Conservation (phyloP, 805 yeast genomes). For the Nakazawaea sp. region DNA sequence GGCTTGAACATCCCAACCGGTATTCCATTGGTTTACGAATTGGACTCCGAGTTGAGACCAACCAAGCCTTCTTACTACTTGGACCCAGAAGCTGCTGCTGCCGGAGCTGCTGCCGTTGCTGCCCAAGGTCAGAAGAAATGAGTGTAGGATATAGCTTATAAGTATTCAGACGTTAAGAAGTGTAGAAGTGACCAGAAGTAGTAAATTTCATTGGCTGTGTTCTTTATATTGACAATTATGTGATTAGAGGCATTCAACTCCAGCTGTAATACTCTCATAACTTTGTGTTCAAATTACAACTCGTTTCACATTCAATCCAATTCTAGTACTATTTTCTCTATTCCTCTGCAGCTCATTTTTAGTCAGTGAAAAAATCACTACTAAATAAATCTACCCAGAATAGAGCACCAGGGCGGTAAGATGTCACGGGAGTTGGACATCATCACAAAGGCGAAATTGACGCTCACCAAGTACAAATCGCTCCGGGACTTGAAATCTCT, state of each 20-base stretch:
- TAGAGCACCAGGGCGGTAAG: too few relatives aligned
- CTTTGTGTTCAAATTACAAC: too few relatives aligned
- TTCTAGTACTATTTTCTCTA: too few relatives aligned
- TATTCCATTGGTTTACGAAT: conserved; percentile 95
- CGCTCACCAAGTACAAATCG: conserved; percentile 8
- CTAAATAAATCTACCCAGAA: too few relatives aligned
- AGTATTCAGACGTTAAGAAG: not conserved
- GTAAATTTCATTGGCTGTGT: too few relatives aligned
- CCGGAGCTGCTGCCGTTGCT: conserved; percentile 99
- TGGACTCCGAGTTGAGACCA: conserved; percentile 82
- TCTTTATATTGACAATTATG: too few relatives aligned
- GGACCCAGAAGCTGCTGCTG: conserved; percentile 99
- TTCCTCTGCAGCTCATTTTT: too few relatives aligned
- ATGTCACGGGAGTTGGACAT: conserved; percentile 6
- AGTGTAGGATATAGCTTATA: not conserved
- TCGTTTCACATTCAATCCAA: too few relatives aligned
- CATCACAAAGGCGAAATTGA: conserved; percentile 9
- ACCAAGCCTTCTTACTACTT: conserved; percentile 91
- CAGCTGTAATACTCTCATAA: too few relatives aligned
- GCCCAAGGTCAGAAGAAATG: conserved; percentile 81
- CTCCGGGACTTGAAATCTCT: conserved; percentile 4
- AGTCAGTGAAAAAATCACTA: too few relatives aligned
- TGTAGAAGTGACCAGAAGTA: not conserved
- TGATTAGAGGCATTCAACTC: too few relatives aligned
- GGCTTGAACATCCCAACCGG: conserved; percentile 97